phyloP scores from a whole-genome alignment of 2,329 filamentous ascomycete species.

The Plectosphaerella plurivora region DNA sequence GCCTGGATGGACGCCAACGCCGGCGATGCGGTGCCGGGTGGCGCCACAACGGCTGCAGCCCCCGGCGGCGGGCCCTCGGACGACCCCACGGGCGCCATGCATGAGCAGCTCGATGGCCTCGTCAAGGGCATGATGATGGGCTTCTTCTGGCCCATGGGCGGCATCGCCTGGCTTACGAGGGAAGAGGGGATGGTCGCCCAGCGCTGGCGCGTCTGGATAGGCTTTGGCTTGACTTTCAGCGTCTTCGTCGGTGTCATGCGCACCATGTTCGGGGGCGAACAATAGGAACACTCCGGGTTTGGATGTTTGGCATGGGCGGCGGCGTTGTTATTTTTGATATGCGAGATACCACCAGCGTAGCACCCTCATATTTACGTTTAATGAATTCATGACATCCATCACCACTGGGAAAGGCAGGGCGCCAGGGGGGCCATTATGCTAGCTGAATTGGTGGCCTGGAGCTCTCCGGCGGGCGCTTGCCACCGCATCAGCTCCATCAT shows the following conservation, averaged over 20 bases:
- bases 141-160: conserved; percentile 91
- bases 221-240: conserved; percentile 71
- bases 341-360: background rate
- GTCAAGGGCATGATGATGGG: conserved; percentile 85
- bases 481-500: background rate
- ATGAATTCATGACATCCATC: background rate
- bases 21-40: conserved; percentile 27
- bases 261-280: conserved; percentile 23
- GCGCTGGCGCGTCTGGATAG: conserved; percentile 80
- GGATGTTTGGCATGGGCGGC: background rate
- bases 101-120: conserved; percentile 73
- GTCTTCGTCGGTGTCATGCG: conserved; percentile 29
- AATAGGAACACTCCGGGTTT: conserved; percentile 1
- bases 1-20: conserved; percentile 77
- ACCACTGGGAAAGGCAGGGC: background rate
- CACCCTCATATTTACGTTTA: background rate
- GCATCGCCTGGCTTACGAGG: conserved; percentile 76
- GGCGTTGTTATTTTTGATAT: background rate
- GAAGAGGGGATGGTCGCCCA: conserved; percentile 86
- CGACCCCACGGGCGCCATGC: conserved; percentile 35
- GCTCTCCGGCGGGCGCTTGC: background rate
- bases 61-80: conserved; percentile 44
- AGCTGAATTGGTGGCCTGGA: conserved; percentile 3
- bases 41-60: conserved; percentile 22
- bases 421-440: conserved; percentile 5